Conservation (phyloP, 768 basidiomycete species). For the Floccularia luteovirens region DNA sequence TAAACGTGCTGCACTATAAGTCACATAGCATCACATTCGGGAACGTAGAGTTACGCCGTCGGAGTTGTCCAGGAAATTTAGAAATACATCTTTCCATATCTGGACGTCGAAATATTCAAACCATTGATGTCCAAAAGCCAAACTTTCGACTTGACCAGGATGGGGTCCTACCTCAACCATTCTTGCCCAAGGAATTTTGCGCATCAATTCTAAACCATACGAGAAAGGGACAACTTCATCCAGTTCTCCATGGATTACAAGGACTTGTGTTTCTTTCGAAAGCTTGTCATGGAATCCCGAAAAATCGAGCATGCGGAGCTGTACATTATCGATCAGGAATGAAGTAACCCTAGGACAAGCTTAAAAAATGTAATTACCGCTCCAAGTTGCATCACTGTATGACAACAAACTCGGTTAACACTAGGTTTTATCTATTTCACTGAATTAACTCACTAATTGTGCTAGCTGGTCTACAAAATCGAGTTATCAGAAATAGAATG, state of each 20-base stretch:
- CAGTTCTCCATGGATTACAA: slow-evolving; percentile 33
- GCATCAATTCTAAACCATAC: slow-evolving; percentile 24
- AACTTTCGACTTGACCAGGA: slow-evolving; percentile 25
- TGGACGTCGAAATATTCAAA: slow-evolving; percentile 36
- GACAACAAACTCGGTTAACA: background rate
- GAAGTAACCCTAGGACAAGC: slow-evolving; percentile 11
- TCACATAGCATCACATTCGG: background rate
- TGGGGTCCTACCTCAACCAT: slow-evolving; percentile 21
- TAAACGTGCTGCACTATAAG: background rate
- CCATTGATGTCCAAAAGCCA: slow-evolving; percentile 36
- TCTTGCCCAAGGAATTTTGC: slow-evolving; percentile 27
- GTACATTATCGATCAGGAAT: slow-evolving; percentile 20
- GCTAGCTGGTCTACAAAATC: slow-evolving; percentile 14
- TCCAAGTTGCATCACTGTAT: slow-evolving; percentile 22
- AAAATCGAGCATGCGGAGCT: slow-evolving; percentile 24
- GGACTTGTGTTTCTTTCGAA: slow-evolving; percentile 18
- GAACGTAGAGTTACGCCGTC: background rate
- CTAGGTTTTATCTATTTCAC: background rate
- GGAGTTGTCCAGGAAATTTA: slow-evolving; percentile 19
- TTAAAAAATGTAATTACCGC: slow-evolving; percentile 15
- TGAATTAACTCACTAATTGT: slow-evolving; percentile 18
- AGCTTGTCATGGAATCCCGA: slow-evolving; percentile 21
- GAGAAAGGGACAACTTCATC: slow-evolving; percentile 31
- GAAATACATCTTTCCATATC: slow-evolving; percentile 30
- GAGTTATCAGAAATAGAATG: background rate